Conservation (phyloP, 2,329 filamentous ascomycete species). For the Tolypocladium amazonense region DNA sequence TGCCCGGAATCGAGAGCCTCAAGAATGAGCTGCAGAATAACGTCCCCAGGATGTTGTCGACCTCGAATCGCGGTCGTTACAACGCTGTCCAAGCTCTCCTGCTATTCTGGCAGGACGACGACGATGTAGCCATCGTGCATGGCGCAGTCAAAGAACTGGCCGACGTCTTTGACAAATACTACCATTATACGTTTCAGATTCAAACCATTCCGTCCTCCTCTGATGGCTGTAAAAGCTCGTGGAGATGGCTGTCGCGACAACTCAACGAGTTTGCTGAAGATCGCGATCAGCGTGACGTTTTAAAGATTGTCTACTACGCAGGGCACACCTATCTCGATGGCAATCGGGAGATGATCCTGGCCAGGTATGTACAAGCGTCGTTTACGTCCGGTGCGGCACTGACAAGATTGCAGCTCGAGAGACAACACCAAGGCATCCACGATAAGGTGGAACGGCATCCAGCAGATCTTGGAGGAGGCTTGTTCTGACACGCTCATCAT, state of each 20-base stretch:
- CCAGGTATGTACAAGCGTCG: slow-evolving; percentile 33
- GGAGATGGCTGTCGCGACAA: slow-evolving; percentile 41
- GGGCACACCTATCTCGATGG: slow-evolving; percentile 44
- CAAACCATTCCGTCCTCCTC: slow-evolving; percentile 38
- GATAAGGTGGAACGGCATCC: slow-evolving; percentile 46
- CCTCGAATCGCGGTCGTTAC: slow-evolving; percentile 41
- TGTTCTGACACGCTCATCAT: slow-evolving; percentile 44
- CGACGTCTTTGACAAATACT: slow-evolving; percentile 39
- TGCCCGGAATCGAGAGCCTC: slow-evolving; percentile 39
- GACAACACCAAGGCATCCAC: slow-evolving; percentile 32
- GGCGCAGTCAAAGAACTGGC: slow-evolving; percentile 35
- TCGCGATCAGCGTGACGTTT: slow-evolving; percentile 41
- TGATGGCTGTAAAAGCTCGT: slow-evolving; percentile 36
- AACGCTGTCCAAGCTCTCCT: slow-evolving; percentile 40
- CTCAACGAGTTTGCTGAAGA: slow-evolving; percentile 43
- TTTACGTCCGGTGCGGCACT: slow-evolving; percentile 5
- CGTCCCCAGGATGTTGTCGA: slow-evolving; percentile 37
- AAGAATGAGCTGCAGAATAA: slow-evolving; percentile 42
- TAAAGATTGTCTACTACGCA: slow-evolving; percentile 50
- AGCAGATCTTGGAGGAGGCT: slow-evolving; percentile 45
- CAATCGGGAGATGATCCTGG: slow-evolving; percentile 45
- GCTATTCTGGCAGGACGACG: slow-evolving; percentile 46
- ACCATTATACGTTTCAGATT: slow-evolving; percentile 38
- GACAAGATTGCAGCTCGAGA: slow-evolving; percentile 29
- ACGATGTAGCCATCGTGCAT: slow-evolving; percentile 28